These are phyloP conservation scores for Xylogone sp. DNA, from an alignment of 2,329 filamentous ascomycete species.

Conservation along the genomic window DNA sequence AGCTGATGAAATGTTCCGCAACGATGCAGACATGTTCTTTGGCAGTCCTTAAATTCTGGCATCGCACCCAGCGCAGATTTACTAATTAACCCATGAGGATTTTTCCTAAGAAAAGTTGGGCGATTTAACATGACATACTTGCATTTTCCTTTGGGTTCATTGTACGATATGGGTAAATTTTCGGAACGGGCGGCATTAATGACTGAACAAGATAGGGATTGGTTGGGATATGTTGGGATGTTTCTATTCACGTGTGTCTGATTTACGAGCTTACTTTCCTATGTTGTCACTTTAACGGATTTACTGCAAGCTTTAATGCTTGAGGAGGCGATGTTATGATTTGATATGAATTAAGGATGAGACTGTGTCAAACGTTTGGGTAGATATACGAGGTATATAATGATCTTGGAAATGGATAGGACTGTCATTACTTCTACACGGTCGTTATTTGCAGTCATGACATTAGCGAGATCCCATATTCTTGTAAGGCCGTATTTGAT, in stretches of 20 bases:
- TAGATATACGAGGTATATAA: not conserved
- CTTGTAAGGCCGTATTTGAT: no score
- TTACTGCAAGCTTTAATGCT: not conserved
- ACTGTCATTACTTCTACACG: not conserved
- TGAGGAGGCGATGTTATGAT: not conserved
- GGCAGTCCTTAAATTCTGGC: conserved; percentile 22
- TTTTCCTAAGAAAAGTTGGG: not conserved
- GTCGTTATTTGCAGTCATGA: no score
- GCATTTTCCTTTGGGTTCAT: not conserved
- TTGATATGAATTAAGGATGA: not conserved
- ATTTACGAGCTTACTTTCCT: not conserved
- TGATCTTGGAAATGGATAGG: not conserved
- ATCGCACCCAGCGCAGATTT: not conserved
- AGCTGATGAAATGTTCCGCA: conserved; percentile 21
- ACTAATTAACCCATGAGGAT: not conserved
- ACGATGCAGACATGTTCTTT: conserved; percentile 27
- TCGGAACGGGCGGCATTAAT: not conserved
- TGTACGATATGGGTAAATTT: not conserved
- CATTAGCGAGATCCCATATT: no score
- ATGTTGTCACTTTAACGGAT: not conserved
- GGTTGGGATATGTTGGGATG: no score
- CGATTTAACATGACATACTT: not conserved
- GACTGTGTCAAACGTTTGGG: not conserved
- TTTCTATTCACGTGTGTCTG: not conserved
- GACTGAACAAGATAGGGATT: not conserved